Evolutionary conservation across 108 stramenopile species (phyloP).

Genomic region (Hondaea fermentalgiana): DNA sequence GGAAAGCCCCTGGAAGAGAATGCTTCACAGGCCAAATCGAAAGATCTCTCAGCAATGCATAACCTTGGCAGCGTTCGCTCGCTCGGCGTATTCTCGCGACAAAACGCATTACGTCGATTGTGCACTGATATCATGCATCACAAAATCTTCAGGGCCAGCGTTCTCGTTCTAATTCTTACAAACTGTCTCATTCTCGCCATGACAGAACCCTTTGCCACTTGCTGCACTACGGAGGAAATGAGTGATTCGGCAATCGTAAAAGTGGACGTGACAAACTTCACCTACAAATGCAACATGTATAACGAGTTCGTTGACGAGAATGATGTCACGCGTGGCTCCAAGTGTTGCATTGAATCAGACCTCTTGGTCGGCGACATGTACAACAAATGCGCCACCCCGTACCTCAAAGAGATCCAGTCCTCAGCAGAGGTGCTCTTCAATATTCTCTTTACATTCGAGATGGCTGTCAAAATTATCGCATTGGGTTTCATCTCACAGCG

Average conservation of each 20-base stretch:
- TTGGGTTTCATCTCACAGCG: constrained; percentile 34
- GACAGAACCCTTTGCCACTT: not conserved
- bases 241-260: not conserved
- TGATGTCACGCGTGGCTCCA: not conserved
- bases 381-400: not conserved
- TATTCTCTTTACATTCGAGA: constrained; percentile 52
- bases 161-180: not conserved
- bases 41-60: too few relatives aligned
- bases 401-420: not conserved
- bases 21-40: too few relatives aligned
- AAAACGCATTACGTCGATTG: not conserved
- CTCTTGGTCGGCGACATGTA: not conserved
- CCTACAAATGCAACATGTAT: not conserved
- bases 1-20: too few relatives aligned
- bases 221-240: not conserved
- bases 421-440: constrained; percentile 23
- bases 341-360: not conserved
- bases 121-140: not conserved
- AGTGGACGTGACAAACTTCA: not conserved
- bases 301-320: not conserved
- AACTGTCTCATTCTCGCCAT: not conserved
- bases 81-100: not conserved
- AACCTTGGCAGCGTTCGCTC: not conserved
- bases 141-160: not conserved
- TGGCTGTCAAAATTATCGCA: constrained; percentile 53